phyloP scores from a whole-genome alignment of 768 basidiomycete genomes.

The Pulveroboletus sp. region DNA sequence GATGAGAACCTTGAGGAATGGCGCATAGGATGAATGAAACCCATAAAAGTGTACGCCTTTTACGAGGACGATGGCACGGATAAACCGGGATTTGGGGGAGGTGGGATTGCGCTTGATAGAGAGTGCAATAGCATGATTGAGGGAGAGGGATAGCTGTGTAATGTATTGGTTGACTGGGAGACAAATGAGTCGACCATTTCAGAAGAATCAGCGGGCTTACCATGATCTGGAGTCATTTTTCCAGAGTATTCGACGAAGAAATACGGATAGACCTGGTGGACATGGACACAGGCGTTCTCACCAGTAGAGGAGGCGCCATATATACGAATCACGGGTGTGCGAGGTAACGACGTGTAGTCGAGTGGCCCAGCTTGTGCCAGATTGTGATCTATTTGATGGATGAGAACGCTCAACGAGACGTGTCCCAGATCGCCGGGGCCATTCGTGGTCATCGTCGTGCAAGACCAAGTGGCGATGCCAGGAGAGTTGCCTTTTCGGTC shows the following conservation, averaged over 20 bases:
- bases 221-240: conserved; percentile 55
- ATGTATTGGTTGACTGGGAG: conserved; percentile 70
- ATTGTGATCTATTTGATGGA: conserved; percentile 61
- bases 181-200: background rate
- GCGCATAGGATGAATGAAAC: conserved; percentile 77
- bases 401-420: conserved; percentile 37
- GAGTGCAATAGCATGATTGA: conserved; percentile 83
- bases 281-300: conserved; percentile 76
- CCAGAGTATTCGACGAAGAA: conserved; percentile 82
- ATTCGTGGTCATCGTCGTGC: conserved; percentile 2
- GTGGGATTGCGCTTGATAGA: conserved; percentile 71
- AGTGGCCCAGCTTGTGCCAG: conserved; percentile 55
- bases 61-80: conserved; percentile 76
- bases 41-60: conserved; percentile 98
- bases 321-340: conserved; percentile 79
- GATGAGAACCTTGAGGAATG: conserved; percentile 84
- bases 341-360: conserved; percentile 57
- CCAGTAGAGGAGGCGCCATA: conserved; percentile 79
- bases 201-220: conserved; percentile 35
- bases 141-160: conserved; percentile 58
- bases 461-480: background rate
- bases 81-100: conserved; percentile 51
- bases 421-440: conserved; percentile 2
- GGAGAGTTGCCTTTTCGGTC: background rate
- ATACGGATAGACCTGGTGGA: conserved; percentile 95